Evolutionary conservation across 805 yeast species (phyloP).

Genomic region (Torulaspora quercuum): DNA sequence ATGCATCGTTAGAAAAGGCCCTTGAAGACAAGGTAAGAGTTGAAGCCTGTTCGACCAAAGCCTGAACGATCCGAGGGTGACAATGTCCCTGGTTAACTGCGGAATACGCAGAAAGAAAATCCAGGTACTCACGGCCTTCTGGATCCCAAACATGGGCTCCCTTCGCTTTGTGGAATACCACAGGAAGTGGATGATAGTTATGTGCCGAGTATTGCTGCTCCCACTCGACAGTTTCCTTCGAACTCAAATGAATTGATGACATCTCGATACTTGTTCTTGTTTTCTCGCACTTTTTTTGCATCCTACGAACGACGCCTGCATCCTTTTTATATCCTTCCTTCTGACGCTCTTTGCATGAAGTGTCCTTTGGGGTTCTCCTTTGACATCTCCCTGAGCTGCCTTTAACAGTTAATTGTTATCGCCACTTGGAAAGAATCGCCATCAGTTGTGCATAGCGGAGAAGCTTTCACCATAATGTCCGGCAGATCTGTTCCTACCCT

Average conservation of each 20-base stretch:
- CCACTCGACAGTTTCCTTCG: slow-evolving; percentile 59
- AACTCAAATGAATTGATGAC: slow-evolving; percentile 50
- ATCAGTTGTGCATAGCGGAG: slow-evolving; percentile 13
- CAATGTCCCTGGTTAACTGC: slow-evolving; percentile 99
- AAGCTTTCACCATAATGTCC: background rate
- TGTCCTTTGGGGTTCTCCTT: too few relatives aligned
- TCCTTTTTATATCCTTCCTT: slow-evolving; percentile 9
- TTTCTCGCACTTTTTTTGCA: too few relatives aligned
- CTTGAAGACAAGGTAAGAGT: slow-evolving; percentile 82
- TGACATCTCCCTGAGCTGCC: slow-evolving; percentile 13
- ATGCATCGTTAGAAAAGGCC: slow-evolving; percentile 87
- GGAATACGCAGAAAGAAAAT: slow-evolving; percentile 90
- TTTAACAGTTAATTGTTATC: slow-evolving; percentile 7
- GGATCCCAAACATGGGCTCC: slow-evolving; percentile 99
- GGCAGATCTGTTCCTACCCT: background rate
- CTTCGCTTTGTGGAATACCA: slow-evolving; percentile 77
- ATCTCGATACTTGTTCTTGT: too few relatives aligned
- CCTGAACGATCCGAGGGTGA: slow-evolving; percentile 85
- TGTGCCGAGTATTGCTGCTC: slow-evolving; percentile 89
- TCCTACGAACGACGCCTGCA: too few relatives aligned
- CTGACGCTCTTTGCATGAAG: too few relatives aligned
- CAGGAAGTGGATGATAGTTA: slow-evolving; percentile 95
- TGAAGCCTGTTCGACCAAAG: slow-evolving; percentile 83
- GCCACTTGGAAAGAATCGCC: too few relatives aligned
- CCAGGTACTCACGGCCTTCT: slow-evolving; percentile 90